phyloP scores from a whole-genome alignment of 2,329 filamentous ascomycete genomes.

The Ophiostoma himal-ulmi region DNA sequence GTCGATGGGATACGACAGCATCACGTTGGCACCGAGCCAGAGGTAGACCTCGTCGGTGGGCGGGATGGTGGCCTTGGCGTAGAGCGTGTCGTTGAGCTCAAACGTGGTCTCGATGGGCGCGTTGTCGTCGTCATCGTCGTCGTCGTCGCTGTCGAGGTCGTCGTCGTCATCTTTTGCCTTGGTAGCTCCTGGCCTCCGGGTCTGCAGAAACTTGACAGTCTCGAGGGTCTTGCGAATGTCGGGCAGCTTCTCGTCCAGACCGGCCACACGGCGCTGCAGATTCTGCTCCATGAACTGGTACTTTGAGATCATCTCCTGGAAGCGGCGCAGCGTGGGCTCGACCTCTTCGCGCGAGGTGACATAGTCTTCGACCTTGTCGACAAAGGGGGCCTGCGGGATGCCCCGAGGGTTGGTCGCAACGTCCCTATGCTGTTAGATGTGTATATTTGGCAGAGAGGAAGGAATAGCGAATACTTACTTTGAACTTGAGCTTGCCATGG shows the following conservation, averaged over 20 bases:
- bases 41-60: constrained; percentile 88
- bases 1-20: constrained; percentile 87
- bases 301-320: constrained; percentile 97
- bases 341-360: constrained; percentile 72
- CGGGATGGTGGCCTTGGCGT: constrained; percentile 76
- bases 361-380: constrained; percentile 85
- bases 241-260: constrained; percentile 89
- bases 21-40: constrained; percentile 97
- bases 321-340: constrained; percentile 72
- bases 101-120: constrained; percentile 79
- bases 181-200: constrained; percentile 16
- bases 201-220: constrained; percentile 76
- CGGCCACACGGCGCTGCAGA: constrained; percentile 72
- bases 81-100: constrained; percentile 93
- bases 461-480: not conserved
- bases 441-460: not conserved
- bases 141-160: constrained; percentile 10
- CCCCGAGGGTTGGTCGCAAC: constrained; percentile 70
- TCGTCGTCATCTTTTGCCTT: constrained; percentile 4
- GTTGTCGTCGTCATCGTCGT: constrained; percentile 30
- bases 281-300: constrained; percentile 99
- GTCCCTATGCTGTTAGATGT: constrained; percentile 30
- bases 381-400: constrained; percentile 77
- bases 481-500: constrained; percentile 6
- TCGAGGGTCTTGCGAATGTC: constrained; percentile 96